phyloP scores from a whole-genome alignment of 163 green algal genomes.

The Chlorella variabilis region DNA sequence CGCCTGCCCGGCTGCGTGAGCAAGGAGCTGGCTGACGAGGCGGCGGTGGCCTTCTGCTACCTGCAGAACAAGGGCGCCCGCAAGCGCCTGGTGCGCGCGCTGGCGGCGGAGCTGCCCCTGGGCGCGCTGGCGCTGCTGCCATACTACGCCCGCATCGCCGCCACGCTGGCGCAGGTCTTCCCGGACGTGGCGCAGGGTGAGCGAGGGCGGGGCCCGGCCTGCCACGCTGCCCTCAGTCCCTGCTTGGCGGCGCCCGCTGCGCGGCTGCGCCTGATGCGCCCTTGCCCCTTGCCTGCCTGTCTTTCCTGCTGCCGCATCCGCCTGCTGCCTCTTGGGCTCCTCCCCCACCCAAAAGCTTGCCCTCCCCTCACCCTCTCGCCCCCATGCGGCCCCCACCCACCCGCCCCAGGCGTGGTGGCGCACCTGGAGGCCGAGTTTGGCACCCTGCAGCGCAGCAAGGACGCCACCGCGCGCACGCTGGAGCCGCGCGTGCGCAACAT shows the following conservation, averaged over 20 bases:
- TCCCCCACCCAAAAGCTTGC: too few species aligned
- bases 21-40: constrained; percentile 73
- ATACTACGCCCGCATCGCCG: constrained; percentile 77
- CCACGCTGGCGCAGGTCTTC: constrained; percentile 76
- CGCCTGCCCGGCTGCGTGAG: constrained; percentile 69
- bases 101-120: constrained; percentile 65
- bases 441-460: constrained; percentile 62
- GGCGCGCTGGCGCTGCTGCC: constrained; percentile 78
- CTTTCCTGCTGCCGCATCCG: neutral
- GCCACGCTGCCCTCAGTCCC: neutral
- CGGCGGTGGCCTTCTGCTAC: constrained; percentile 81
- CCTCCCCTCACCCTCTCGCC: too few species aligned
- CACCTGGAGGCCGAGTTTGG: constrained; percentile 75
- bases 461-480: constrained; percentile 66
- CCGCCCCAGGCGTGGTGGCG: constrained; percentile 45
- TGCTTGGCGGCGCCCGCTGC: too few species aligned
- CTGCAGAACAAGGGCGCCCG: constrained; percentile 73
- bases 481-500: constrained; percentile 82
- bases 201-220: neutral
- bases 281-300: neutral
- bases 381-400: neutral
- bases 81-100: constrained; percentile 60
- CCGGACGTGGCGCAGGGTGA: constrained; percentile 74
- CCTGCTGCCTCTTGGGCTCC: too few species aligned
- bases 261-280: neutral